Percentiles rank a stretch among this genome's conserved stretches.
phyloP scores from a whole-genome alignment of 257 asterid genomes.

The Solanum raphanifolium region DNA sequence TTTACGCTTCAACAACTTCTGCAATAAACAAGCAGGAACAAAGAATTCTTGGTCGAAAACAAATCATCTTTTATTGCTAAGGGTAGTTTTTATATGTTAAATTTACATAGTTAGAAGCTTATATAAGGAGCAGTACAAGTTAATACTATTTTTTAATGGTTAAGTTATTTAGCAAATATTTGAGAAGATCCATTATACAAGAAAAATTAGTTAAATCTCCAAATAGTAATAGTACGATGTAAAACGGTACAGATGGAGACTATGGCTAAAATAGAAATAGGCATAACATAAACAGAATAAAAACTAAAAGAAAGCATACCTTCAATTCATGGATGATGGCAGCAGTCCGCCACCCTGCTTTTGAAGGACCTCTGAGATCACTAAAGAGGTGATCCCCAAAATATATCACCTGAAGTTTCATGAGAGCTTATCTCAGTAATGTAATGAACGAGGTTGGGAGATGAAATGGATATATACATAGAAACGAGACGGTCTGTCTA shows the following conservation, averaged over 20 bases:
- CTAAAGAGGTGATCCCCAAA: conserved; percentile 98
- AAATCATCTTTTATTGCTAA: neutral
- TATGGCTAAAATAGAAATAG: neutral
- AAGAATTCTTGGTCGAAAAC: neutral
- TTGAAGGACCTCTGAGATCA: conserved; percentile 96
- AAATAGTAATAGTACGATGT: neutral
- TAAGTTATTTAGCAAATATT: neutral
- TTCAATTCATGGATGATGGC: conserved; percentile 91
- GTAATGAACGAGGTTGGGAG: neutral
- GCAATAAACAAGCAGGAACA: neutral
- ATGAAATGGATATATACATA: neutral
- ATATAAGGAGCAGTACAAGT: neutral
- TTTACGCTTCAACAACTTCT: neutral
- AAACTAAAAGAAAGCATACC: conserved; percentile 29
- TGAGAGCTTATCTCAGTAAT: neutral
- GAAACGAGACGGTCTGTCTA: neutral
- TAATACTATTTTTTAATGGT: neutral
- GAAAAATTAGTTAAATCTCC: neutral
- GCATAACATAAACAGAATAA: neutral
- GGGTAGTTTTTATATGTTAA: neutral
- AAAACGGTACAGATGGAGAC: neutral
- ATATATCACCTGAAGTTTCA: conserved; percentile 66
- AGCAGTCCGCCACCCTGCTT: conserved; percentile 97
- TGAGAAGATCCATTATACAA: neutral
- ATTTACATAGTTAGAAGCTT: neutral